Conservation (phyloP, 2,329 filamentous ascomycete genomes). For the Aspergillus intermedius region DNA sequence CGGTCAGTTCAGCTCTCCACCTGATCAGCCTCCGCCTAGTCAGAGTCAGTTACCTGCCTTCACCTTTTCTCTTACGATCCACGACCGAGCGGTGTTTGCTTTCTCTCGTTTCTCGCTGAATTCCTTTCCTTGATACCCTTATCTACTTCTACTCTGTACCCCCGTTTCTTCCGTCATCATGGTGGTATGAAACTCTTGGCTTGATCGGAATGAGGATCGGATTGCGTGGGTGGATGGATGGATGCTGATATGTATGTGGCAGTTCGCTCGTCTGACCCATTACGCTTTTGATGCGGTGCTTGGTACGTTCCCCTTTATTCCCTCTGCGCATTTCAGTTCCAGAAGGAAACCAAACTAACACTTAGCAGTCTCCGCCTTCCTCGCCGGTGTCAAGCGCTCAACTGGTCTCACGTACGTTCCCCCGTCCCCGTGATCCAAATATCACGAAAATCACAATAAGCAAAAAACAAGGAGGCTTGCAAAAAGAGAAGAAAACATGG, state of each 20-base stretch:
- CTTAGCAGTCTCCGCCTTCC: slow-evolving; percentile 76
- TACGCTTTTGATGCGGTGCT: slow-evolving; percentile 95
- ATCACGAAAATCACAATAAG: not conserved
- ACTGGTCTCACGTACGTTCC: slow-evolving; percentile 90
- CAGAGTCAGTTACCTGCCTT: too few species aligned
- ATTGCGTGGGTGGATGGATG: not conserved
- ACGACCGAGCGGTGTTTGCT: too few species aligned
- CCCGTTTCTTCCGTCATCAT: slow-evolving; percentile 1
- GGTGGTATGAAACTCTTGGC: slow-evolving; percentile 10
- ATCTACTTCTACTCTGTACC: too few species aligned
- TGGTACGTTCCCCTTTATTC: slow-evolving; percentile 49
- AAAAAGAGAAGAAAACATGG: not conserved
- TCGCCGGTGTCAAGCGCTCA: slow-evolving; percentile 94
- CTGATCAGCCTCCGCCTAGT: not conserved
- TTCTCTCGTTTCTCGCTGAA: too few species aligned
- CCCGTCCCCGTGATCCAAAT: slow-evolving; percentile 13
- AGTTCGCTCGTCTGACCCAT: slow-evolving; percentile 90
- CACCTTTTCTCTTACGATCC: too few species aligned
- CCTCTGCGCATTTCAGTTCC: not conserved
- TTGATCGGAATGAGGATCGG: not conserved
- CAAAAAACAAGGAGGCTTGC: not conserved
- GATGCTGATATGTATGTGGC: slow-evolving; percentile 51
- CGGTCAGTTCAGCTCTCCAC: not conserved
- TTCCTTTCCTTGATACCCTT: too few species aligned
- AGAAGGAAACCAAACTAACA: not conserved